Percentiles rank a stretch among this genome's conserved stretches.
These are phyloP conservation scores for Cercospora berteroae DNA, from an alignment of 2,329 filamentous ascomycete genomes.

Conservation along the genomic window DNA sequence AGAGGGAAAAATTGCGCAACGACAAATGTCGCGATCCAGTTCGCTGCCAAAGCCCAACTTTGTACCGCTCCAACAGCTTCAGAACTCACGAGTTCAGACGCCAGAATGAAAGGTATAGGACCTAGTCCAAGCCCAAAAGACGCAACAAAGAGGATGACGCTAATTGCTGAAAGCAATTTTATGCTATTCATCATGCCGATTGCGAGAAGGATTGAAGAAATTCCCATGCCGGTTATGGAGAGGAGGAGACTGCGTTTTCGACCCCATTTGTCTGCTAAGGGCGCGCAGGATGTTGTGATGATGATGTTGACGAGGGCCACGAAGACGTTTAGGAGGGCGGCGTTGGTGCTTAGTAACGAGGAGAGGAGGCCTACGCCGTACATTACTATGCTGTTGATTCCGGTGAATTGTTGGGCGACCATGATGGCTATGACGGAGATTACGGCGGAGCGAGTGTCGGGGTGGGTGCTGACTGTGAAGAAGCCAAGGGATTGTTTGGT, in stretches of 20 bases:
- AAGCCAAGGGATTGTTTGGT: slow-evolving; percentile 41
- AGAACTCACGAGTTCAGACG: slow-evolving; percentile 83
- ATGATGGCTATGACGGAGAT: slow-evolving; percentile 89
- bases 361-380: slow-evolving; percentile 90
- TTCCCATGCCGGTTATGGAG: slow-evolving; percentile 81
- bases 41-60: slow-evolving; percentile 80
- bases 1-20: slow-evolving; percentile 96
- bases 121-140: slow-evolving; percentile 89
- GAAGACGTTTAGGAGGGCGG: slow-evolving; percentile 78
- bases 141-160: slow-evolving; percentile 80
- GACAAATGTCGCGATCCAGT: slow-evolving; percentile 86
- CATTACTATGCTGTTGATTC: slow-evolving; percentile 96
- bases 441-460: slow-evolving; percentile 73
- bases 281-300: slow-evolving; percentile 77
- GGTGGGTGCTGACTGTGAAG: slow-evolving; percentile 61
- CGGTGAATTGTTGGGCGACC: slow-evolving; percentile 87
- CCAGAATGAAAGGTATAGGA: slow-evolving; percentile 90
- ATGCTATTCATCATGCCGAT: slow-evolving; percentile 72
- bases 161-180: slow-evolving; percentile 74
- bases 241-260: slow-evolving; percentile 80
- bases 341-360: slow-evolving; percentile 75
- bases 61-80: slow-evolving; percentile 91
- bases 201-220: slow-evolving; percentile 72
- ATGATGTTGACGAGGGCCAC: slow-evolving; percentile 85
- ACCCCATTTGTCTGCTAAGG: slow-evolving; percentile 81